Percentiles rank a stretch among this genome's conserved stretches.
Evolutionary conservation across 176 grass and related monocot species (phyloP).

Genomic region (Oryza australiensis): DNA sequence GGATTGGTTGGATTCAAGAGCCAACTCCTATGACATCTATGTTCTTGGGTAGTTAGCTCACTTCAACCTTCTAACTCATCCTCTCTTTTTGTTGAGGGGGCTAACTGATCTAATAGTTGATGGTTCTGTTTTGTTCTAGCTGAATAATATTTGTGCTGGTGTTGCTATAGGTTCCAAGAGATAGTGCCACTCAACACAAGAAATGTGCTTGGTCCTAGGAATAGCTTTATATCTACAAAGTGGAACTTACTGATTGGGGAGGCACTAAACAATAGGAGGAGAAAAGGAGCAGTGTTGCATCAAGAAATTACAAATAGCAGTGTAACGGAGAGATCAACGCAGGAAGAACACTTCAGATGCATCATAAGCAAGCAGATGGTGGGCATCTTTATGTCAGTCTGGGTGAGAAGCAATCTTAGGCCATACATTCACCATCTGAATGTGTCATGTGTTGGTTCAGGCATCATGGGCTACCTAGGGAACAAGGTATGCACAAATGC

Average conservation of each 20-base stretch:
- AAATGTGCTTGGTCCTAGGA: conserved; percentile 87
- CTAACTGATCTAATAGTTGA: background rate
- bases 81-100: background rate
- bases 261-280: conserved; percentile 60
- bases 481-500: conserved; percentile 72
- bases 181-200: conserved; percentile 80
- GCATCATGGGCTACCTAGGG: conserved; percentile 88
- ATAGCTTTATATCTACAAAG: conserved; percentile 58
- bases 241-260: conserved; percentile 77
- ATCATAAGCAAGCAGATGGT: conserved; percentile 96
- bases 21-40: conserved; percentile 79
- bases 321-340: conserved; percentile 27
- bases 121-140: background rate
- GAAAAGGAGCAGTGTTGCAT: conserved; percentile 19
- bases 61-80: conserved; percentile 11
- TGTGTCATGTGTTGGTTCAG: conserved; percentile 78
- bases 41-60: conserved; percentile 71
- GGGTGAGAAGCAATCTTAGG: conserved; percentile 68
- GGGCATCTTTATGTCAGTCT: conserved; percentile 78
- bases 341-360: conserved; percentile 53
- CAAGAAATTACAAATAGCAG: conserved; percentile 36
- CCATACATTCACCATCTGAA: conserved; percentile 52
- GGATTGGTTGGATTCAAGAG: conserved; percentile 71
- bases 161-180: conserved; percentile 83
- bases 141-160: conserved; percentile 29